These are phyloP conservation scores for Kluyveromyces aestuarii DNA, from an alignment of 805 yeast genomes.

Conservation along the genomic window DNA sequence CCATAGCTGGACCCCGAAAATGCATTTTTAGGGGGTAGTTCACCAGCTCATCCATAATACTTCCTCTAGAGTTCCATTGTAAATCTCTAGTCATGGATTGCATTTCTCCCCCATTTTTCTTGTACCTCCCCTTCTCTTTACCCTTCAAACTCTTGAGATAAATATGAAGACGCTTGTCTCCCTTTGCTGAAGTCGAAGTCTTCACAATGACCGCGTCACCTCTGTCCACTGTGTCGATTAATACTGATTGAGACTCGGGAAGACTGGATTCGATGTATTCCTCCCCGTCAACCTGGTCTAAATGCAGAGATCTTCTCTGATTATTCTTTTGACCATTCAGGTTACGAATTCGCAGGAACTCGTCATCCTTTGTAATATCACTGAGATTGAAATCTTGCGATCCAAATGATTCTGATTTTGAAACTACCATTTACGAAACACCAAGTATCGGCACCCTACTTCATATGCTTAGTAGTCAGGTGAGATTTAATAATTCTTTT, in stretches of 20 bases:
- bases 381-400: constrained; percentile 1
- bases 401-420: background rate
- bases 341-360: constrained; percentile 17
- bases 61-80: constrained; percentile 33
- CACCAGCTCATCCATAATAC: constrained; percentile 44
- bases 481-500: too few relatives aligned
- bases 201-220: background rate
- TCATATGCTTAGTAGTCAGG: background rate
- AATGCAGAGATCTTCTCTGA: constrained; percentile 2
- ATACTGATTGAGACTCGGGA: background rate
- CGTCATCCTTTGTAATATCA: constrained; percentile 16
- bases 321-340: constrained; percentile 8
- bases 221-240: background rate
- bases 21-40: constrained; percentile 17
- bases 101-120: constrained; percentile 20
- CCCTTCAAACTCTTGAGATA: constrained; percentile 12
- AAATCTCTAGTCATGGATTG: constrained; percentile 50
- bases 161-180: constrained; percentile 1
- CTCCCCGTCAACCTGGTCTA: background rate
- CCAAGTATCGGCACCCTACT: background rate
- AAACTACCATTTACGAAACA: background rate
- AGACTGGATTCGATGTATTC: background rate
- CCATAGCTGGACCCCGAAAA: constrained; percentile 25
- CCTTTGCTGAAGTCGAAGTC: background rate
- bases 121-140: constrained; percentile 16